Conservation (phyloP, 2,329 filamentous ascomycete genomes). For the Trichoderma aggressivum region DNA sequence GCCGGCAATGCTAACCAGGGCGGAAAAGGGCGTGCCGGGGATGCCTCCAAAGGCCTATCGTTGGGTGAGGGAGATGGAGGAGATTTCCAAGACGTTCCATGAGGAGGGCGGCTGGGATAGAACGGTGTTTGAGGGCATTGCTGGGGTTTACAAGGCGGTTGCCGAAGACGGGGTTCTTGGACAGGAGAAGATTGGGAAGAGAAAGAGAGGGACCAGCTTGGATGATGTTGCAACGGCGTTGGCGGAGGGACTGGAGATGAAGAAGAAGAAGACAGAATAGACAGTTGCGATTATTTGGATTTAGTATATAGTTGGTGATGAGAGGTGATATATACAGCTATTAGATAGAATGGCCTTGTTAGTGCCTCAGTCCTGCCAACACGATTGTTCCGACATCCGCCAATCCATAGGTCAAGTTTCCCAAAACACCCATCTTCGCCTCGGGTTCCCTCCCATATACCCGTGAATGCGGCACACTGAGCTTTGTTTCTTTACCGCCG, state of each 20-base stretch:
- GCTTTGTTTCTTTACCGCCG: slow-evolving; percentile 27
- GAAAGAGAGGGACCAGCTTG: slow-evolving; percentile 53
- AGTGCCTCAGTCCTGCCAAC: slow-evolving; percentile 8
- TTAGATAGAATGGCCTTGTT: not conserved
- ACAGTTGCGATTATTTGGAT: not conserved
- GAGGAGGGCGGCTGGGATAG: slow-evolving; percentile 61
- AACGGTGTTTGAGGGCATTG: slow-evolving; percentile 57
- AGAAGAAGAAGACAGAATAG: slow-evolving; percentile 37
- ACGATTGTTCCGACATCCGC: slow-evolving; percentile 20
- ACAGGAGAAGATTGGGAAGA: slow-evolving; percentile 53
- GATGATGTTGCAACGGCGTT: slow-evolving; percentile 54
- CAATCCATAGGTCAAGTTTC: slow-evolving; percentile 6
- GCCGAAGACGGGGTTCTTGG: slow-evolving; percentile 61
- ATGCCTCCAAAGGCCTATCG: slow-evolving; percentile 75
- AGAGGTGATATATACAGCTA: not conserved
- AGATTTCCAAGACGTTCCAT: slow-evolving; percentile 65
- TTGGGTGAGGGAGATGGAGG: slow-evolving; percentile 74
- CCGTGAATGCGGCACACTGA: slow-evolving; percentile 36
- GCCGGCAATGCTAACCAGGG: slow-evolving; percentile 45
- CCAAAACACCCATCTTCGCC: not conserved
- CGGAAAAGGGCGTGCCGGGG: slow-evolving; percentile 49
- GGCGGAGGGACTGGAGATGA: slow-evolving; percentile 45
- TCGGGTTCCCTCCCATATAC: slow-evolving; percentile 25
- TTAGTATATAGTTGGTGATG: not conserved
- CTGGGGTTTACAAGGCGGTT: slow-evolving; percentile 58